phyloP scores from a whole-genome alignment of 352 stramenopile genomes.

The Pythium dissotocum region DNA sequence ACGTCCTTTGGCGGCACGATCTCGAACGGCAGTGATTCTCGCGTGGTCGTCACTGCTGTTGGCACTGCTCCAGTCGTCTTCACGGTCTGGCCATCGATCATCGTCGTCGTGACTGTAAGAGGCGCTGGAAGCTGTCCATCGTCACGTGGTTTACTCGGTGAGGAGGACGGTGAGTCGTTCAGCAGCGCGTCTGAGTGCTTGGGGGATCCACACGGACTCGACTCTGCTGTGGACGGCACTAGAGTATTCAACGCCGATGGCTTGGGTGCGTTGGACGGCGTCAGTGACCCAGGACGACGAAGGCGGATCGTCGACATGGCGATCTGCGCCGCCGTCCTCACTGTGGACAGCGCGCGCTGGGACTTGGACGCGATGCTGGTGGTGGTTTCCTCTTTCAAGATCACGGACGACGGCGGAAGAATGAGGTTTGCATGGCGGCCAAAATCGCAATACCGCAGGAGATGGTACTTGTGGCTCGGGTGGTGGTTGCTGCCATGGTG shows the following conservation, averaged over 20 bases:
- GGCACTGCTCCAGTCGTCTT: not conserved
- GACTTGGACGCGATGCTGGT: slow-evolving; percentile 44
- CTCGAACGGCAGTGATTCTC: slow-evolving; percentile 48
- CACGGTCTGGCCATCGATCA: not conserved
- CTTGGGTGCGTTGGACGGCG: slow-evolving; percentile 12
- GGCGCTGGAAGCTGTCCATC: slow-evolving; percentile 8
- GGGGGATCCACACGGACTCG: slow-evolving; percentile 12
- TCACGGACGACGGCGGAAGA: slow-evolving; percentile 58
- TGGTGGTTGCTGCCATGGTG: slow-evolving; percentile 17
- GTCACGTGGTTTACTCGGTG: slow-evolving; percentile 2
- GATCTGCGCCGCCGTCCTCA: slow-evolving; percentile 62
- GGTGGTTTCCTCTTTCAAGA: slow-evolving; percentile 34
- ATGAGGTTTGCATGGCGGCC: slow-evolving; percentile 68
- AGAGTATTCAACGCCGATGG: not conserved
- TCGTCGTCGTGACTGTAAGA: slow-evolving; percentile 7
- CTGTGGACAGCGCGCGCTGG: slow-evolving; percentile 66
- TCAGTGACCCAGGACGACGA: slow-evolving; percentile 34
- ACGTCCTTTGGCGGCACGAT: slow-evolving; percentile 49
- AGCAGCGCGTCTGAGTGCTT: slow-evolving; percentile 4
- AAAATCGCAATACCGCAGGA: slow-evolving; percentile 70
- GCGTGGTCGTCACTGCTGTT: slow-evolving; percentile 14
- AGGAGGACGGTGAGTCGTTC: slow-evolving; percentile 9
- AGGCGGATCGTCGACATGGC: slow-evolving; percentile 75
- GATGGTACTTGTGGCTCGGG: slow-evolving; percentile 20
- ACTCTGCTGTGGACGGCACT: slow-evolving; percentile 14